Base-by-base conservation (phyloP, 192 early-diverging fungal genomes). In the Backusella tuberculispora region DNA sequence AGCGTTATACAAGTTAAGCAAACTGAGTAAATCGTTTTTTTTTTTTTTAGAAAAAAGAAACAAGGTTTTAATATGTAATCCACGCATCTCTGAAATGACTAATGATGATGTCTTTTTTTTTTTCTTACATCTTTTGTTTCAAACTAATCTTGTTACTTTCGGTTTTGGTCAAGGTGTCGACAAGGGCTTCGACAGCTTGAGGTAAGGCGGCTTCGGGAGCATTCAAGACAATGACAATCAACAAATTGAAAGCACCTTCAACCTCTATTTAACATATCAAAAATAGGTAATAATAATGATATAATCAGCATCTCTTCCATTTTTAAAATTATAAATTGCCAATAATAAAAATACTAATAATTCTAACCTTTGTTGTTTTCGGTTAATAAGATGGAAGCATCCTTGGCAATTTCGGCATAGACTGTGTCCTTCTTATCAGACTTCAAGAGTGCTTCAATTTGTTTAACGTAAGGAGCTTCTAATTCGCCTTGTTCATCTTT, bases 1-100 rank as follows among this genome's bases (percentile, higher is more conserved):
- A 69, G 90, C 85, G 83, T 96, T 97, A 88, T 94, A 98, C 67
- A 97, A 85, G 85, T 94, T 96, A 14, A 80, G 81, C 24, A 88
- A 70, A 12, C 76, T 85, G 3, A 34, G 38, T 71, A 17, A 84
- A 10, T 60, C 53, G 41, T 72, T 14, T 6, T 29, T 70, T 14
- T 34, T 65, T 6, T 56, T 60, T 60, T 45, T 43, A 9, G 5
- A 6, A 43, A 43, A 9, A 6, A 9, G 10, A 43, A 10, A 43
- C 42, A 6, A 29, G 19, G 6, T 65, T 37, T 34, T 34, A 34
- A 34, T 34, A 34, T 34, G 29, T 1, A 34, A 34, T 0, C 29
- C 29, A 2, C 29, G 29, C 29, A 34, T 34, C 29, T 34, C 29
- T 34, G 29, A 34, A 34, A 34, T 34, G 29, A 34, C 29, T 34